Percentiles rank a stretch among this genome's conserved stretches.
Conservation (phyloP, 441 rosid genomes). For the Hura crepitans region DNA sequence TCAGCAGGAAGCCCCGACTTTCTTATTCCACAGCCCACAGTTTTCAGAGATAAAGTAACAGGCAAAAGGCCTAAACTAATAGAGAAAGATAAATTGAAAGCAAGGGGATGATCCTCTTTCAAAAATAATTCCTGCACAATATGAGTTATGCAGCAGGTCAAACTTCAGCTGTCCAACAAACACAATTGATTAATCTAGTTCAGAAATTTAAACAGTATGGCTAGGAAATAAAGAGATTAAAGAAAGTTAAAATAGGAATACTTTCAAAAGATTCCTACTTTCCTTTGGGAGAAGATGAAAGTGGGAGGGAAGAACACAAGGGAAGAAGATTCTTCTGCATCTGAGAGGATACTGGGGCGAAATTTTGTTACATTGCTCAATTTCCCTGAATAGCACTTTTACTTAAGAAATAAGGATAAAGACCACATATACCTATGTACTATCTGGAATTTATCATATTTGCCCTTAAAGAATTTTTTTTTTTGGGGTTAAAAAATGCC, state of each 20-base stretch:
- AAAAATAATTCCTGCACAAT: slow-evolving; percentile 57
- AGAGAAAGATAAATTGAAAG: slow-evolving; percentile 69
- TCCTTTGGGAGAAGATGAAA: slow-evolving; percentile 1
- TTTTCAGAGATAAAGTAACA: slow-evolving; percentile 56
- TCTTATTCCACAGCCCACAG: slow-evolving; percentile 85
- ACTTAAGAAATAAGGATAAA: not conserved
- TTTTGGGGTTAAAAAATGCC: too few species aligned
- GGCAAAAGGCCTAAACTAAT: slow-evolving; percentile 90
- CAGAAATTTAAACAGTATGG: slow-evolving; percentile 3
- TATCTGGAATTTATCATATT: too few species aligned
- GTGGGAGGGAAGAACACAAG: not conserved
- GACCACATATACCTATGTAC: too few species aligned
- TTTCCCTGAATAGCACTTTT: not conserved
- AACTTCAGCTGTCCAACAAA: slow-evolving; percentile 26
- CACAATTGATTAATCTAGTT: slow-evolving; percentile 18
- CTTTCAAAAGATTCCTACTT: not conserved
- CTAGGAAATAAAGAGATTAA: not conserved
- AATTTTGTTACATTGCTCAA: not conserved
- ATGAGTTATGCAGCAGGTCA: slow-evolving; percentile 24
- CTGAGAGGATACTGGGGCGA: not conserved
- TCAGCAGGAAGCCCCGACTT: slow-evolving; percentile 66
- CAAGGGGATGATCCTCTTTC: slow-evolving; percentile 93
- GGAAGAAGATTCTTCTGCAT: not conserved
- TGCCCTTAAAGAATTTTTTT: too few species aligned
- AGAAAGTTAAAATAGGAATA: not conserved